Evolutionary conservation across 176 grass and related monocot species (phyloP).

Genomic region (Lolium rigidum): DNA sequence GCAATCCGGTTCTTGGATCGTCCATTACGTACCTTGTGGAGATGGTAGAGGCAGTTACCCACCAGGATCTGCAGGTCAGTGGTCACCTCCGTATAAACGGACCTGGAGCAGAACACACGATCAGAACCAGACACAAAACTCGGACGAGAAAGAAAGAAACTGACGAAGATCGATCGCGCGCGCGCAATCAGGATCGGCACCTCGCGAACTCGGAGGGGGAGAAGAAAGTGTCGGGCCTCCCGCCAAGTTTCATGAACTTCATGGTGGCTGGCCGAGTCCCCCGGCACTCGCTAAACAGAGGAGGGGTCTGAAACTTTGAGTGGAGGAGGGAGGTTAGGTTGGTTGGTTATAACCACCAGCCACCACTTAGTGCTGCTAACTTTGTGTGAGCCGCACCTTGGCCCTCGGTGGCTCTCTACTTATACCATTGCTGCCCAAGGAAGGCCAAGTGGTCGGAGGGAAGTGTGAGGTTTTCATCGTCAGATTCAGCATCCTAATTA

Average conservation of each 20-base stretch:
- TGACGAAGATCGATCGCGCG: constrained; percentile 8
- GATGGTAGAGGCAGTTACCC: constrained; percentile 63
- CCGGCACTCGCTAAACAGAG: constrained; percentile 43
- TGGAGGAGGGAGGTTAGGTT: constrained; percentile 11
- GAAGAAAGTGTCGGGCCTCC: constrained; percentile 82
- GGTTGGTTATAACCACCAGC: constrained; percentile 34
- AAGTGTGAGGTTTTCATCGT: constrained; percentile 33
- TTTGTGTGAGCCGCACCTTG: constrained; percentile 48
- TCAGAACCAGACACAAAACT: constrained; percentile 17
- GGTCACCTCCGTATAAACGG: constrained; percentile 84
- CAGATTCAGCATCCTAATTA: constrained; percentile 15
- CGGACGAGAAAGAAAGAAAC: not conserved
- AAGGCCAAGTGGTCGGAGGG: constrained; percentile 44
- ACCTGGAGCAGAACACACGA: constrained; percentile 52
- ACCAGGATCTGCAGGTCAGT: constrained; percentile 90
- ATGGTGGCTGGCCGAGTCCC: constrained; percentile 58
- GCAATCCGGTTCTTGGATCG: constrained; percentile 5
- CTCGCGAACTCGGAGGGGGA: constrained; percentile 68
- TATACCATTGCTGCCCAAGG: constrained; percentile 52
- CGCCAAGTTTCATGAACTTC: constrained; percentile 99
- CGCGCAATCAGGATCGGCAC: constrained; percentile 42
- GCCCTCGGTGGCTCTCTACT: constrained; percentile 46
- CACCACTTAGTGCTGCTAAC: constrained; percentile 27
- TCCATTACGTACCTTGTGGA: constrained; percentile 77
- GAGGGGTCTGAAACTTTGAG: constrained; percentile 29